A percentile compares a stretch with the other conserved stretches of the same genome.
Conservation (phyloP, 2,329 filamentous ascomycete genomes). For the Colletotrichum tofieldiae region DNA sequence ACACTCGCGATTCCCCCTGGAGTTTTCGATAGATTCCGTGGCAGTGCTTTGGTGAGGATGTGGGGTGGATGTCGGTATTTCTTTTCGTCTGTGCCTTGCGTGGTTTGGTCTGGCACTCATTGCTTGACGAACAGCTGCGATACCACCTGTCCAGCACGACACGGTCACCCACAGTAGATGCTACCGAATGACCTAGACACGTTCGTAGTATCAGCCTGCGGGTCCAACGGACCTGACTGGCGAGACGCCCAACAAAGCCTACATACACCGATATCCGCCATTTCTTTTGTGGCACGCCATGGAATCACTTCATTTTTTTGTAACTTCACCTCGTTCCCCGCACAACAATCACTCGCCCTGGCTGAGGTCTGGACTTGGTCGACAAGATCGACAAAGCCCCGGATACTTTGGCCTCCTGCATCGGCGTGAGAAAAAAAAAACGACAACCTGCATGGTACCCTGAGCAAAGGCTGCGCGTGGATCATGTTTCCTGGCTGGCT, state of each 20-base stretch:
- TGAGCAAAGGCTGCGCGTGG: slow-evolving; percentile 19
- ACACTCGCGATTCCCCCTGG: slow-evolving; percentile 31
- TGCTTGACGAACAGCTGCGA: not conserved
- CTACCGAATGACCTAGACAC: not conserved
- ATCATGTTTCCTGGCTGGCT: slow-evolving; percentile 49
- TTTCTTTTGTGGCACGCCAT: slow-evolving; percentile 12
- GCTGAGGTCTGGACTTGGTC: not conserved
- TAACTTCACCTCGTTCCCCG: not conserved
- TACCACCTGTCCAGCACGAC: not conserved
- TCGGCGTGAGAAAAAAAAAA: slow-evolving; percentile 11
- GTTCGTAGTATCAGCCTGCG: not conserved
- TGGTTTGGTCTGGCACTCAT: not conserved
- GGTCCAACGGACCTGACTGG: not conserved
- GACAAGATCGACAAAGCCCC: too few species aligned
- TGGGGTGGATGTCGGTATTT: not conserved
- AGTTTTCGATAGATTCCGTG: slow-evolving; percentile 43
- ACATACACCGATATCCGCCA: not conserved
- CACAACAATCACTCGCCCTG: not conserved
- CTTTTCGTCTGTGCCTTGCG: not conserved
- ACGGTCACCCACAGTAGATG: not conserved
- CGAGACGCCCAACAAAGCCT: not conserved
- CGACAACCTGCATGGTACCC: slow-evolving; percentile 12
- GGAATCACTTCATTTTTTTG: not conserved
- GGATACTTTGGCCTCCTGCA: not conserved
- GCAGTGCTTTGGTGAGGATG: slow-evolving; percentile 17